These are phyloP conservation scores for Amaranthus tricolor DNA, from an alignment of 179 eudicot species.

Conservation along the genomic window DNA sequence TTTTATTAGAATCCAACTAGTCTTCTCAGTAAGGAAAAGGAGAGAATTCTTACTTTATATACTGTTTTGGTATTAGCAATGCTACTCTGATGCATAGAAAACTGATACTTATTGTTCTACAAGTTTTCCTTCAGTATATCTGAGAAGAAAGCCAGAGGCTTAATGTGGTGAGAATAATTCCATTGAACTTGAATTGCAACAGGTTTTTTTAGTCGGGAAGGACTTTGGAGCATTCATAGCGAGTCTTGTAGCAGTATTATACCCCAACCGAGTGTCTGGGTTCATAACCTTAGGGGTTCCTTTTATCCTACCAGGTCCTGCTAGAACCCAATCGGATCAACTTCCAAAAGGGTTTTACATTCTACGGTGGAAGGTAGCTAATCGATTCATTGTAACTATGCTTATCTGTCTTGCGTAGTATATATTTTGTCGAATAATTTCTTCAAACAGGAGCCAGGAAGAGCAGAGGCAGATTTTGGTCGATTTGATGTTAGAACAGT, in stretches of 20 bases:
- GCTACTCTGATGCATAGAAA: too few relatives aligned
- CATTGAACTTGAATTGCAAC: constrained; percentile 13
- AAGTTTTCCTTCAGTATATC: too few relatives aligned
- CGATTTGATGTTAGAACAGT: constrained; percentile 35
- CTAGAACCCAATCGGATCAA: not conserved
- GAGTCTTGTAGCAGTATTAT: constrained; percentile 31
- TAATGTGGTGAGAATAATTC: not conserved
- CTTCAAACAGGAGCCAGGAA: constrained; percentile 39
- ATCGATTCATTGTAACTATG: not conserved
- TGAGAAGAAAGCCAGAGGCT: too few relatives aligned
- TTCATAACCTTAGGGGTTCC: constrained; percentile 46
- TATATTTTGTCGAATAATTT: not conserved
- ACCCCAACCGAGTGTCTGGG: constrained; percentile 39
- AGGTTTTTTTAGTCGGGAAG: constrained; percentile 44
- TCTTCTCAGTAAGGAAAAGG: too few relatives aligned
- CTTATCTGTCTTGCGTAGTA: not conserved
- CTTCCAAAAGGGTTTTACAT: constrained; percentile 49
- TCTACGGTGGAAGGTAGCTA: constrained; percentile 43
- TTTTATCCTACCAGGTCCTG: constrained; percentile 28
- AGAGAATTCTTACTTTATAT: too few relatives aligned
- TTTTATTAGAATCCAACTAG: too few relatives aligned
- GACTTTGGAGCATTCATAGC: constrained; percentile 42
- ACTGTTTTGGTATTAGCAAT: too few relatives aligned
- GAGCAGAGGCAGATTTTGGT: constrained; percentile 46
- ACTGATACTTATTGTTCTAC: too few relatives aligned